Base-by-base conservation (phyloP, 352 stramenopile genomes). In the Globisporangium parvum region DNA sequence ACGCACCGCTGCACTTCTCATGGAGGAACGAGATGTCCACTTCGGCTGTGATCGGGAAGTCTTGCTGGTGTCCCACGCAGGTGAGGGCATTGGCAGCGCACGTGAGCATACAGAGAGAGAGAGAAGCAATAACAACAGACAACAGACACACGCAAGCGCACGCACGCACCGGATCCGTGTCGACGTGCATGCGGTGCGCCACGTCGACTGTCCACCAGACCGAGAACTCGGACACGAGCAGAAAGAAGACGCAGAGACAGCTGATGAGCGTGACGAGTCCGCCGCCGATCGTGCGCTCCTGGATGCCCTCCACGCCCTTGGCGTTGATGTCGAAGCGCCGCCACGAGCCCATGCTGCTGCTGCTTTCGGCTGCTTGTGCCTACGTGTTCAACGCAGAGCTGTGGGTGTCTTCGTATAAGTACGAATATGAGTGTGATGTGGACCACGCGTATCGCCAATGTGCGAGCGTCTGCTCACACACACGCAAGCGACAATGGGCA, bases 291-390 rank as follows among this genome's bases (percentile, higher is more conserved):
- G 85, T 95, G 66, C 81, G 81, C 74, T 92, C 82, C 70, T 95
- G 85, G 65, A 95, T 93, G 66, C 85, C 85, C 64, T 95, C 85
- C 45, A 95, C 78, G 71, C 83, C 85, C 77, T 95, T 95, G 55
- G 79, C 77, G 55, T 95, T 91, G 57, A 93, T 72, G 73, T 95
- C 85, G 65, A 93, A 95, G 61, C 77, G 78, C 65, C 82, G 76
- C 81, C 78, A 89, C 66, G 75, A 73, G 59, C 80, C 59, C 68
- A 84, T 83, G 17, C 18, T 66, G 33, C 12, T 55, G n/a, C 3
- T n/a, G 20, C 24, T 47, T n/a, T n/a, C n/a, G n/a, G 12, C 14
- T 44, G 33, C 11, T 54, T 20, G 35, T 51, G 47, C 61, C 54
- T 55, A 67, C 21, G 50, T 20, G 20, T 40, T 60, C 39, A 45